Evolutionary conservation across 164 flowering plant species (phyloP).

Genomic region (Warburgia ugandensis): DNA sequence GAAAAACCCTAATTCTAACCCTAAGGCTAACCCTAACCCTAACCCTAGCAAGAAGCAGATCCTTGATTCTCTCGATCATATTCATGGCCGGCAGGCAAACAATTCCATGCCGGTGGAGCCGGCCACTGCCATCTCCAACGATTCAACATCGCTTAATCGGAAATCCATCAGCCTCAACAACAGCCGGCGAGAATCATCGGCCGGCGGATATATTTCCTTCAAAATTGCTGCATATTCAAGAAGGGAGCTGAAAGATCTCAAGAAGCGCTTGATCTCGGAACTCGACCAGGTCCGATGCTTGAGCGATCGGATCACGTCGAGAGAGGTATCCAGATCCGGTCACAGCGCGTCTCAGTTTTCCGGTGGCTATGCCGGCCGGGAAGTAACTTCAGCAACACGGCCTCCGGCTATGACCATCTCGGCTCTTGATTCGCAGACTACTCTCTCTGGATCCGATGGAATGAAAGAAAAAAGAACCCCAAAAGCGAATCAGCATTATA

Average conservation of each 20-base stretch:
- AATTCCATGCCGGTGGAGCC: not conserved
- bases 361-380: constrained; percentile 10
- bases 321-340: constrained; percentile 24
- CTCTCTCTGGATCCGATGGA: constrained; percentile 3
- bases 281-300: constrained; percentile 50
- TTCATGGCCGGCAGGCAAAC: constrained; percentile 10
- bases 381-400: constrained; percentile 5
- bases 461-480: constrained; percentile 18
- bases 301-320: constrained; percentile 43
- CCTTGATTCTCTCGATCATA: constrained; percentile 10
- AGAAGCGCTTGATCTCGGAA: constrained; percentile 39
- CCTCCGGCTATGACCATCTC: constrained; percentile 3
- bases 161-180: constrained; percentile 11
- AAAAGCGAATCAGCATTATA: constrained; percentile 10
- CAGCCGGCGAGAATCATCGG: constrained; percentile 4
- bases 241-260: constrained; percentile 45
- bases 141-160: constrained; percentile 18
- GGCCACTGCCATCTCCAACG: constrained; percentile 13
- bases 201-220: constrained; percentile 22
- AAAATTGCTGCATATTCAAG: constrained; percentile 32
- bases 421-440: constrained; percentile 1
- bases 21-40: constrained; percentile 21
- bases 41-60: constrained; percentile 16
- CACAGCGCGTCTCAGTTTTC: constrained; percentile 15
- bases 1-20: constrained; percentile 25